Evolutionary conservation across 768 basidiomycete genomes (phyloP), one percentile per base, ranked within the genome.

Genomic region (Termitomyces sp.): DNA sequence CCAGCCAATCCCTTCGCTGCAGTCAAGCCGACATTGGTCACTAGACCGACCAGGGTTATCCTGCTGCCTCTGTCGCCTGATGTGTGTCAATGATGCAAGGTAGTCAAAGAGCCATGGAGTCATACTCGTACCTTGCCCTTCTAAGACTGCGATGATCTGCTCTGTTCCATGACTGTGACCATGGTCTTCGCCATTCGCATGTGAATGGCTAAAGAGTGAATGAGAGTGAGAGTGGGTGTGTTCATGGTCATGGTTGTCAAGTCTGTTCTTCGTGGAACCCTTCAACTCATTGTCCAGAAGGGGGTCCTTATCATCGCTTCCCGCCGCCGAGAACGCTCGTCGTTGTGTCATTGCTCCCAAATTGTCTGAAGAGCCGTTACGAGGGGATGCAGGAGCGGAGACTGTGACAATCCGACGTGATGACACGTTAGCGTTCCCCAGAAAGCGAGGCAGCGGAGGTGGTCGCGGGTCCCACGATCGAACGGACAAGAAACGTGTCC

Each of bases 1-100:
- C 94, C 97, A 39, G 96, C 95, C 12, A 80, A 66, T 39, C 94
- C 96, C 70, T 99, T 99, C 31, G 86, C 77, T 16, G 76, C 76
- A 0, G 95, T 97, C 61, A 99, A 73, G 6, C 78, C 83, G 34
- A 98, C 76, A 65, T 98, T 98, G 52, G 88, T 78, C 54, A 84
- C 79, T 34, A 98, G 76, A 0, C 97, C 96, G 60, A 94, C 72
- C 54, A 96, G 79, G 6, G 94, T 96, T 65, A 96, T 89, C 56
- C 81, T 82, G 60, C 85, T 89, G 24, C 94, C 94, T 61, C 85
- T 76, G 72, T 94, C 92, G 45, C 84, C 92, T 91, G 62, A 57
- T 57, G 46, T 47, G 59, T 39, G 54, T 52, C 47, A 47, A 36
- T 33, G 20, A 34, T 49, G 49, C 5, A 50, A 33, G 16, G 53